Evolutionary conservation across 768 basidiomycete genomes (phyloP), one percentile per base, ranked within the genome.

Genomic region (Vishniacozyma victoriae): DNA sequence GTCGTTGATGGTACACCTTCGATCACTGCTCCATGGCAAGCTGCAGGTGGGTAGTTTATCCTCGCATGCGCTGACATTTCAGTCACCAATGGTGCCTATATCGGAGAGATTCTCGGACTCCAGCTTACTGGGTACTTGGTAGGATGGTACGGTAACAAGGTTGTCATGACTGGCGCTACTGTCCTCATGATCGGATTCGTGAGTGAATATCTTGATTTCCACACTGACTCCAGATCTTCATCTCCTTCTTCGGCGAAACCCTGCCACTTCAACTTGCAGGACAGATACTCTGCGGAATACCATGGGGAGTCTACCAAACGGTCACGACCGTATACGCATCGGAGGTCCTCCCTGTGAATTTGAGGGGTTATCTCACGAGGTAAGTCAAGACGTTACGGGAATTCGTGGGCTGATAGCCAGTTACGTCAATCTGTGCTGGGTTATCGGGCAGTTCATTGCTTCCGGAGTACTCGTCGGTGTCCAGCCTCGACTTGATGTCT

Each of bases 81-180:
- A 49, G 47, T 49, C 23, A 42, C 39, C 27, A 73, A 73, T 57
- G 72, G 64, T 16, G 60, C 60, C 27, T 64, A 65, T 31, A 54
- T 55, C 37, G 70, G 70, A 16, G 67, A 64, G 20, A 66, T 71
- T 47, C 40, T 71, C 37, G 70, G 68, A 11, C 29, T 52, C n/a
- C 45, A 47, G 25, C 18, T 22, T 5, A 52, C 45, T 37, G 42
- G 29, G 5, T 41, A 47, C 29, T 39, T 44, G 3, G 36, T 44
- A 18, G 20, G 27, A 27, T 29, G 25, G 47, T 49, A 41, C 20
- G 47, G 47, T 11, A 49, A 49, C 41, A 49, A 49, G 69, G 65
- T 43, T 70, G 72, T 39, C 41, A 48, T 42, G 49, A 26, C 16
- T 3, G 47, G 39, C 4, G 47, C 47, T 5, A 49, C 47, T 5